Conservation (phyloP, 768 basidiomycete species). For the Pisolithus microcarpus region DNA sequence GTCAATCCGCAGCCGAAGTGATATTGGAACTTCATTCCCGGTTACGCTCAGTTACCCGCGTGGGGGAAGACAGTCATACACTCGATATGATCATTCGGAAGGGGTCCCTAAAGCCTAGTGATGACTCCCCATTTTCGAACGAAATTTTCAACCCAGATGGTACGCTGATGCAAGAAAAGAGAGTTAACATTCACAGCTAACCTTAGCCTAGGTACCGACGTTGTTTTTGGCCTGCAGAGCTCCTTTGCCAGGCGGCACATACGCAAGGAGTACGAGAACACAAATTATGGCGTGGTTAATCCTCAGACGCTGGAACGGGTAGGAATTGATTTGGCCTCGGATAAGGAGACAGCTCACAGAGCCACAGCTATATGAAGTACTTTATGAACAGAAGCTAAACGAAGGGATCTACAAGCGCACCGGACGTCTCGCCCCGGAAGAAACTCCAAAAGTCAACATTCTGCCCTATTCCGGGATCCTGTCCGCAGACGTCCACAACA, state of each 20-base stretch:
- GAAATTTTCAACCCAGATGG: conserved; percentile 47
- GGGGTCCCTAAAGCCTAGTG: conserved; percentile 44
- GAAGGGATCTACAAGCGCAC: conserved; percentile 34
- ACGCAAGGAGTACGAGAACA: conserved; percentile 38
- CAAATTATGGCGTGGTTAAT: conserved; percentile 51
- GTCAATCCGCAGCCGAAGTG: conserved; percentile 44
- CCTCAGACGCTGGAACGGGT: conserved; percentile 38
- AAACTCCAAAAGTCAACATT: conserved; percentile 30
- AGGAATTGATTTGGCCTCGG: conserved; percentile 8
- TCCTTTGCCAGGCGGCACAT: conserved; percentile 29
- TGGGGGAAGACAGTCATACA: conserved; percentile 25
- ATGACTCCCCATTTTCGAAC: conserved; percentile 48
- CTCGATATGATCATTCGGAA: conserved; percentile 47
- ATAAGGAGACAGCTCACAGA: background rate
- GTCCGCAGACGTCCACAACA: conserved; percentile 21
- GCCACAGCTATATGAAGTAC: conserved; percentile 39
- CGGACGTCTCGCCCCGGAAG: conserved; percentile 3
- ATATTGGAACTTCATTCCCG: conserved; percentile 38
- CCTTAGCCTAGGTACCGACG: conserved; percentile 31
- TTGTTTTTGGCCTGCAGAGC: conserved; percentile 32
- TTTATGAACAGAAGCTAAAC: conserved; percentile 46
- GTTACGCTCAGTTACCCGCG: conserved; percentile 26
- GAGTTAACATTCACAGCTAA: background rate
- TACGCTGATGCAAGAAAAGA: conserved; percentile 16
- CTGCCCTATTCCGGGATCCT: conserved; percentile 31